A percentile compares a stretch with the other conserved stretches of the same genome.
phyloP scores from a whole-genome alignment of 2,329 filamentous ascomycete species.

The Aspergillus ruber region DNA sequence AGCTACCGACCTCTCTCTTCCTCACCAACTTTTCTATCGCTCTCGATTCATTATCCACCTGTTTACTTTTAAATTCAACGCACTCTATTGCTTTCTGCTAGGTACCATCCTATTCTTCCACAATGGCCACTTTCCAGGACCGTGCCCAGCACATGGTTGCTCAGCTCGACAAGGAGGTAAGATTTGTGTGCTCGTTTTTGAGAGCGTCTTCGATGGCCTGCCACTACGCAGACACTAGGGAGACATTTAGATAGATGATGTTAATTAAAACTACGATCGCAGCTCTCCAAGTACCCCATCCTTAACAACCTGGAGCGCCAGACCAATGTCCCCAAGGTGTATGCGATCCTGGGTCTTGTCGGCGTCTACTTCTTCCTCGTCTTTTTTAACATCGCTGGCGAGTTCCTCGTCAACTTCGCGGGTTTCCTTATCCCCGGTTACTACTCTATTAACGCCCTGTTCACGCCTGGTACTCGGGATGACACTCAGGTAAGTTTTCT shows the following conservation, averaged over 20 bases:
- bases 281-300: slow-evolving; percentile 62
- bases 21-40: neutral
- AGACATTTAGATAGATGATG: slow-evolving; percentile 8
- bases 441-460: slow-evolving; percentile 60
- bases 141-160: slow-evolving; percentile 58
- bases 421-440: slow-evolving; percentile 61
- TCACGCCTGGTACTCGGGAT: slow-evolving; percentile 54
- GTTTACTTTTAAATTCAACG: neutral
- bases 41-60: neutral
- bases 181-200: slow-evolving; percentile 21
- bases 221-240: too few species aligned
- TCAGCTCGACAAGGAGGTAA: slow-evolving; percentile 63
- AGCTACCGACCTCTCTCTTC: slow-evolving; percentile 1
- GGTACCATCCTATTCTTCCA: neutral
- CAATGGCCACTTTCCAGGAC: slow-evolving; percentile 51
- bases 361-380: slow-evolving; percentile 64
- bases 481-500: slow-evolving; percentile 54
- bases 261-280: slow-evolving; percentile 7
- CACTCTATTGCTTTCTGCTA: neutral
- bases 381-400: slow-evolving; percentile 66
- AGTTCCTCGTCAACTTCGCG: slow-evolving; percentile 62
- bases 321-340: slow-evolving; percentile 63
- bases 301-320: slow-evolving; percentile 65
- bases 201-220: neutral
- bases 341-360: slow-evolving; percentile 57